Evolutionary conservation across 2,329 filamentous ascomycete genomes (phyloP), one percentile per base, ranked within the genome.

Genomic region (Cercospora sp.): DNA sequence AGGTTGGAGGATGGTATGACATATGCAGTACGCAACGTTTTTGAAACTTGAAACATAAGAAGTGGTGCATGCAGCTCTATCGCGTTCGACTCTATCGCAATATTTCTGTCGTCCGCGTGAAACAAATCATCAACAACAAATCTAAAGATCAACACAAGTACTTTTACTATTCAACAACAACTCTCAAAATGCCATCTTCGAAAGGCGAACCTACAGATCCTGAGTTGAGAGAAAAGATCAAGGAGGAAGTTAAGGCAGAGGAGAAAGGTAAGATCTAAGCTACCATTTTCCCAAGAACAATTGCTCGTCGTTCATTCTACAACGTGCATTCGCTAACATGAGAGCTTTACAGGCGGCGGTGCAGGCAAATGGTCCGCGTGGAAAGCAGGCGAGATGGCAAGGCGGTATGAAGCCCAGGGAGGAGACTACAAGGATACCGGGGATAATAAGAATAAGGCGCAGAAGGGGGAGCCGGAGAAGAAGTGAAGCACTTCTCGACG

Each of bases 121-220:
- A 2, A 12, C 31, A 33, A 33, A 33, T 33, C 4, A 3, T 5
- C 16, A 6, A n/a, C 6, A 5, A n/a, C 5, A 3, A n/a, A 23
- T 20, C 5, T 6, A 9, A 23, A 58, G 28, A 20, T 9, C 28
- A 33, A 36, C 13, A 20, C 6, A 57, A 53, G 12, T 7, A 10
- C 45, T 51, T 23, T 23, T 23, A 20, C 18, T 12, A 26, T 23
- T 48, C 48, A 20, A 53, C 55, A 28, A 48, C 31, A 60, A 39
- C n/a, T n/a, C 51, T 33, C 63, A 66, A 60, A 28, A 77, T 78
- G 76, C 71, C 73, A 5, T 77, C 75, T 5, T 75, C 74, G 2
- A 77, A 77, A 65, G 76, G 76, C 62, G 72, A 76, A 63, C 76
- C 76, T 10, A 77, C 75, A 1, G 75, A 77, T 67, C 76, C 76